phyloP scores from a whole-genome alignment of 345 rosid species.

The Bretschneidera sinensis region DNA sequence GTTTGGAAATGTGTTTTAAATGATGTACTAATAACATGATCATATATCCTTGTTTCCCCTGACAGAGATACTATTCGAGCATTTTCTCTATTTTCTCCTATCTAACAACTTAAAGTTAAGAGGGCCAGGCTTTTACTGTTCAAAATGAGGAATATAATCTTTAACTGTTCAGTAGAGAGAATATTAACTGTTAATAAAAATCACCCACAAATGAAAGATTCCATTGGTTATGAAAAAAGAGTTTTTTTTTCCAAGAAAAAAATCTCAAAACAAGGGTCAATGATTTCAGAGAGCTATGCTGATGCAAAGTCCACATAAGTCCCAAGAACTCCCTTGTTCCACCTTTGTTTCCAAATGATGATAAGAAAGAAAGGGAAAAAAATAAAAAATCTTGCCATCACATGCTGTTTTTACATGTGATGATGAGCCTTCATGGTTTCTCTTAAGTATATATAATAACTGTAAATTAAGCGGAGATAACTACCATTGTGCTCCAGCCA shows the following conservation, averaged over 20 bases:
- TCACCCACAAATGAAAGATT: conserved; percentile 19
- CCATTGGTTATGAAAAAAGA: conserved; percentile 16
- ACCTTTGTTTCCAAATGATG: conserved; percentile 7
- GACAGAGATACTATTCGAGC: no score
- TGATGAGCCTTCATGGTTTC: conserved; percentile 10
- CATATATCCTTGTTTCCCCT: no score
- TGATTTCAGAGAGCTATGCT: conserved; percentile 23
- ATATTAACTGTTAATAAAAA: not conserved
- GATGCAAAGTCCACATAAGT: not conserved
- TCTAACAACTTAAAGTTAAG: no score
- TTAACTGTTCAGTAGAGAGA: not conserved
- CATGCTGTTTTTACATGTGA: not conserved
- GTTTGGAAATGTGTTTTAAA: no score
- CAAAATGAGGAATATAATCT: no score
- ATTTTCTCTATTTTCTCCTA: no score
- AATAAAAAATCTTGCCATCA: not conserved
- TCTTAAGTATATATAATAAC: conserved; percentile 5
- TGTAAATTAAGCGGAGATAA: conserved; percentile 27
- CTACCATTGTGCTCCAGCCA: conserved; percentile 21
- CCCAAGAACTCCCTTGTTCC: conserved; percentile 18
- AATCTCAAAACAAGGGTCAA: conserved; percentile 30
- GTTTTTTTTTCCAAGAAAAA: no score
- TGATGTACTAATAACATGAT: no score
- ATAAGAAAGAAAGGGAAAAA: not conserved
- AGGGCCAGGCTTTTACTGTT: no score